Conservation (phyloP, 2,329 filamentous ascomycete genomes). For the Teratosphaeria viscida region DNA sequence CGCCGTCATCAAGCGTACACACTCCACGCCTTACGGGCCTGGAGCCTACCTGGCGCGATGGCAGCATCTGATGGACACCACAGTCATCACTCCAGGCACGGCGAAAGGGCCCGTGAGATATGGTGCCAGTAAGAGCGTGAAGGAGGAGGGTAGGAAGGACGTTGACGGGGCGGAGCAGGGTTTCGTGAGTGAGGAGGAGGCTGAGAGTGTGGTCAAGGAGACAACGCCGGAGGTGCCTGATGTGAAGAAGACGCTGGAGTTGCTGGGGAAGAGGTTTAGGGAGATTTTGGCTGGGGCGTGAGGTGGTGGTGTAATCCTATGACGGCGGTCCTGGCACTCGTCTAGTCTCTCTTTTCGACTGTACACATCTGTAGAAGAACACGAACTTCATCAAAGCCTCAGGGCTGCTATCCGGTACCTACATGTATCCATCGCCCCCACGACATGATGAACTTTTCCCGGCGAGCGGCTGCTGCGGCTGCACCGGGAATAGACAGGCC, state of each 20-base stretch:
- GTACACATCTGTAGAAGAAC: background rate
- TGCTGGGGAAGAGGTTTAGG: constrained; percentile 25
- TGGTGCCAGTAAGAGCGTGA: constrained; percentile 25
- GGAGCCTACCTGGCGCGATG: constrained; percentile 63
- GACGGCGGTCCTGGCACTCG: background rate
- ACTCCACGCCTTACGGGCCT: constrained; percentile 47
- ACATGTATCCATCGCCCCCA: background rate
- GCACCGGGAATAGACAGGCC: background rate
- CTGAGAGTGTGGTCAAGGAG: constrained; percentile 20
- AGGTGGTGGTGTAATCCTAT: background rate
- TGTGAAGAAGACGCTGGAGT: constrained; percentile 20
- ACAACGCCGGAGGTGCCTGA: constrained; percentile 21
- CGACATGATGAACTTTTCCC: background rate
- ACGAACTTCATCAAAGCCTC: background rate
- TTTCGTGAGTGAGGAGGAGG: constrained; percentile 17
- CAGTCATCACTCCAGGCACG: constrained; percentile 53
- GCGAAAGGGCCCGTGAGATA: constrained; percentile 43
- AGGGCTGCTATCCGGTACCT: too few relatives aligned
- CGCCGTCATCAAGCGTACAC: constrained; percentile 39
- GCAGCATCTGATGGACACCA: constrained; percentile 61
- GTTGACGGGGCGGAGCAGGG: constrained; percentile 23
- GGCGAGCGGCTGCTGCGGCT: background rate
- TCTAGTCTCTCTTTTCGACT: background rate
- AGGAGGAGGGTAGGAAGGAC: constrained; percentile 26
- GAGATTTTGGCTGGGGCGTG: constrained; percentile 19